Evolutionary conservation across 1,139 yeast species (phyloP), one percentile per base, ranked within the genome.

Genomic region (Pichia kudriavzevii): DNA sequence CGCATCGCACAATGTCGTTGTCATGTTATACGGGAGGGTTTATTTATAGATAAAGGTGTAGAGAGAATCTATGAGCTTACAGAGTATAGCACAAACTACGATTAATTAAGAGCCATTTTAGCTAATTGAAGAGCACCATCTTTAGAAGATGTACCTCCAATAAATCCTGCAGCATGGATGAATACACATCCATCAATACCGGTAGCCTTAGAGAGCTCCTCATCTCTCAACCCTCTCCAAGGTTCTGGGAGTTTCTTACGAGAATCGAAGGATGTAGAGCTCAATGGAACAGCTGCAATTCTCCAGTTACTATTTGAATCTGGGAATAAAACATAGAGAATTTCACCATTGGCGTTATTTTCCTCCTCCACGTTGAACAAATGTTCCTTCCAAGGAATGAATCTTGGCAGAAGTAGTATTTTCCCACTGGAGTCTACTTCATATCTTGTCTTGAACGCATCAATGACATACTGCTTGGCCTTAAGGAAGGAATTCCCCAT

Each of bases 311-410:
- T 64, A 10, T 78, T 67, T 18, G 79, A 67, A 55, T 88, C 95
- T 27, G 76, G 66, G 61, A 85, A 91, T 39, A 91, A 63, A 2
- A 85, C 94, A 56, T 84, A 93, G 44, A 82, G 66, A 32, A 77
- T 71, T 42, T 66, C 67, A 22, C 82, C 85, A 40, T 58, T 65
- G 19, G 67, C 63, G 15, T 59, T 56, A 43, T 70, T 61, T 40
- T 76, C 85, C 48, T 67, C 69, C 59, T 87, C 97, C 45, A 85
- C 68, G 26, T 67, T 66, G 55, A 78, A 83, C 37, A 91, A 64
- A 56, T 91, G 97, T 52, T 85, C 95, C 59, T 87, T 88, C 98
- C 98, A 91, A 34, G 95, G 94, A 40, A 87, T 82, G 55, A 79
- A 84, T 44, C 69, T 71, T 15, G 72, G 76, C 45, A 91, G 68